Percentiles rank a stretch among this genome's conserved stretches.
These are phyloP conservation scores for Pyrus betulifolia DNA, from an alignment of 306 rosid genomes.

Conservation along the genomic window DNA sequence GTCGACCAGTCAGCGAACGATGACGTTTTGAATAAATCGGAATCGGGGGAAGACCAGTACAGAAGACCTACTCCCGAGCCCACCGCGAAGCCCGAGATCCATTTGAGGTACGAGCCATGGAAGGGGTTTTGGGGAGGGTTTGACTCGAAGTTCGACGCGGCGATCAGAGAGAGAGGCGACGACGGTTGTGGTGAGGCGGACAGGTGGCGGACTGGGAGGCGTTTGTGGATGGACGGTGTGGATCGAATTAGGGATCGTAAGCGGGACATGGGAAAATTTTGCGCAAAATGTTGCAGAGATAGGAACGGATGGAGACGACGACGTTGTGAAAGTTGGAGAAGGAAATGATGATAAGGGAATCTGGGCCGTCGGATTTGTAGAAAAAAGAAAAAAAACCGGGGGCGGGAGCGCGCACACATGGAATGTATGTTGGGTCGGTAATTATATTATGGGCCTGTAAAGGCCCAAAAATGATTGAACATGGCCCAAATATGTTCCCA, in stretches of 20 bases:
- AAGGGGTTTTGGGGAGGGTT: background rate
- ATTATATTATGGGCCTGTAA: background rate
- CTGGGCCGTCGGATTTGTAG: background rate
- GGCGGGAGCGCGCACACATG: background rate
- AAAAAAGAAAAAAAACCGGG: background rate
- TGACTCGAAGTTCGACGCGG: background rate
- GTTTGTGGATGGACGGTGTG: conserved; percentile 17
- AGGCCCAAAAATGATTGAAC: background rate
- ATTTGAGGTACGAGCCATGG: conserved; percentile 21
- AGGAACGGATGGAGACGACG: background rate
- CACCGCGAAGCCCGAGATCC: conserved; percentile 27
- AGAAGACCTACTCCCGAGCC: conserved; percentile 55
- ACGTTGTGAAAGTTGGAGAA: background rate
- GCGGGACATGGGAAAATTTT: conserved; percentile 24
- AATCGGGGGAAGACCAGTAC: conserved; percentile 28
- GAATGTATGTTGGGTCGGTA: background rate
- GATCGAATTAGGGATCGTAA: conserved; percentile 38
- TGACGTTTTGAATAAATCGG: conserved; percentile 6
- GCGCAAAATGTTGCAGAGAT: background rate
- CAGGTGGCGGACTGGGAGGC: conserved; percentile 18
- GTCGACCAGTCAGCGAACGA: conserved; percentile 25
- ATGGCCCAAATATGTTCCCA: background rate
- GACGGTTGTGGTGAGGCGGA: conserved; percentile 16
- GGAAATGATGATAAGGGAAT: background rate
- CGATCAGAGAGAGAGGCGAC: conserved; percentile 18